phyloP scores from a whole-genome alignment of 768 basidiomycete genomes.

The Lactarius hengduanensis region DNA sequence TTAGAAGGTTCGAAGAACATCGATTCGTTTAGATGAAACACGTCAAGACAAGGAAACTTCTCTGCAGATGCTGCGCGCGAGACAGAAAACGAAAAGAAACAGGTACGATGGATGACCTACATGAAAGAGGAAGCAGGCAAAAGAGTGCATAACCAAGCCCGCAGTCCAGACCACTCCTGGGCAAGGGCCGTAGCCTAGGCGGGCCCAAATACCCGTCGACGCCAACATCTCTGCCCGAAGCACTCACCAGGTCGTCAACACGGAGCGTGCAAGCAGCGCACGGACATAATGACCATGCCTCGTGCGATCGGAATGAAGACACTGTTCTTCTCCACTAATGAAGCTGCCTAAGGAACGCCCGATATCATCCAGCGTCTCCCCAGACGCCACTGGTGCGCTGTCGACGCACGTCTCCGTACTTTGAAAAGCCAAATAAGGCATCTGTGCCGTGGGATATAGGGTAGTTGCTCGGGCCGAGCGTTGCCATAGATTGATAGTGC shows the following conservation, averaged over 20 bases:
- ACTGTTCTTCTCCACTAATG: conserved; percentile 15
- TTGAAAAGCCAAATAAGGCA: conserved; percentile 21
- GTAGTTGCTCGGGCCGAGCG: conserved; percentile 11
- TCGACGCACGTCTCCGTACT: conserved; percentile 19
- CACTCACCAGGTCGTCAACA: conserved; percentile 19
- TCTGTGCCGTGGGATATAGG: conserved; percentile 9
- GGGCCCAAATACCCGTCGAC: conserved; percentile 7
- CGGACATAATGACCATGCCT: conserved; percentile 14
- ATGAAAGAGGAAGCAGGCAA: conserved; percentile 18
- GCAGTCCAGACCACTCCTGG: conserved; percentile 11
- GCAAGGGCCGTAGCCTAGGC: conserved; percentile 4
- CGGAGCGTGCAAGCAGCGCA: conserved; percentile 21
- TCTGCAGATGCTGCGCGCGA: conserved; percentile 11
- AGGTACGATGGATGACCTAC: conserved; percentile 9
- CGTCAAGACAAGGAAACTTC: conserved; percentile 2
- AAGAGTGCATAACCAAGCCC: conserved; percentile 22
- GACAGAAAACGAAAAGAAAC: conserved; percentile 13
- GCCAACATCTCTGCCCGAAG: conserved; percentile 9
- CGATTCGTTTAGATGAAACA: conserved; percentile 10
- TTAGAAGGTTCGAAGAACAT: neutral
- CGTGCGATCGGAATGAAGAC: conserved; percentile 16
- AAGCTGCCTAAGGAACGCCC: neutral
- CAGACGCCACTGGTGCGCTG: conserved; percentile 26
- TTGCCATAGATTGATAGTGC: conserved; percentile 17
- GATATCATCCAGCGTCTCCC: conserved; percentile 27